These are phyloP conservation scores for Talaromyces adpressus DNA, from an alignment of 495 filamentous ascomycete genomes.

Conservation along the genomic window DNA sequence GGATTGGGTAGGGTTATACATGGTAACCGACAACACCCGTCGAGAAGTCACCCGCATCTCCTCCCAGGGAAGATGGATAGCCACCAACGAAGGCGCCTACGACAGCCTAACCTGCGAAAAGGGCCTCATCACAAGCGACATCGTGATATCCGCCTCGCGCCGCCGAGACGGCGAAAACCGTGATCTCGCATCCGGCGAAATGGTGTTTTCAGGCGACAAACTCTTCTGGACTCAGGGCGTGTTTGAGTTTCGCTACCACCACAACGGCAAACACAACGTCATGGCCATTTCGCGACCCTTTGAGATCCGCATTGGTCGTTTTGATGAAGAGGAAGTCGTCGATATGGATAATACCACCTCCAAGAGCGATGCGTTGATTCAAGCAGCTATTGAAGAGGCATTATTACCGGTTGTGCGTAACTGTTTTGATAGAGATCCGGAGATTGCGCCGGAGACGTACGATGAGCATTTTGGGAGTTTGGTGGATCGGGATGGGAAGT, in stretches of 20 bases:
- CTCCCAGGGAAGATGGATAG: slow-evolving; percentile 86
- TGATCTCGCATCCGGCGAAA: slow-evolving; percentile 56
- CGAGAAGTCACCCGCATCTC: slow-evolving; percentile 76
- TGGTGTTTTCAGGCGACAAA: slow-evolving; percentile 88
- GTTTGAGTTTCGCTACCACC: slow-evolving; percentile 96
- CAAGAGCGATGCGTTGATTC: slow-evolving; percentile 18
- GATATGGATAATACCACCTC: slow-evolving; percentile 43
- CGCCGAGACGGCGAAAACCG: slow-evolving; percentile 38
- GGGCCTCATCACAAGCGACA: slow-evolving; percentile 69
- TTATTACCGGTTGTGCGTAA: slow-evolving; percentile 78
- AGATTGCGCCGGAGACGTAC: slow-evolving; percentile 75
- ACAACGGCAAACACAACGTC: slow-evolving; percentile 87
- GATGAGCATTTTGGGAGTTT: slow-evolving; percentile 77
- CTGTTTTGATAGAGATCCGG: slow-evolving; percentile 87
- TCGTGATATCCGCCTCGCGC: slow-evolving; percentile 33
- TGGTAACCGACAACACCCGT: slow-evolving; percentile 84
- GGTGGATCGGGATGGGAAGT: slow-evolving; percentile 82
- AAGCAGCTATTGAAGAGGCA: slow-evolving; percentile 61
- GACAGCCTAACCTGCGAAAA: slow-evolving; percentile 69
- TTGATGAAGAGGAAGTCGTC: slow-evolving; percentile 59
- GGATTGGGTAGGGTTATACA: slow-evolving; percentile 95
- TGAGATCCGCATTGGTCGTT: slow-evolving; percentile 73
- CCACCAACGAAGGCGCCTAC: slow-evolving; percentile 67
- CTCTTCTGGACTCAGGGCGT: slow-evolving; percentile 93
- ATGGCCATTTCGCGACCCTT: slow-evolving; percentile 95